phyloP scores from a whole-genome alignment of 2,329 filamentous ascomycete genomes.

The Apiospora arundinis region DNA sequence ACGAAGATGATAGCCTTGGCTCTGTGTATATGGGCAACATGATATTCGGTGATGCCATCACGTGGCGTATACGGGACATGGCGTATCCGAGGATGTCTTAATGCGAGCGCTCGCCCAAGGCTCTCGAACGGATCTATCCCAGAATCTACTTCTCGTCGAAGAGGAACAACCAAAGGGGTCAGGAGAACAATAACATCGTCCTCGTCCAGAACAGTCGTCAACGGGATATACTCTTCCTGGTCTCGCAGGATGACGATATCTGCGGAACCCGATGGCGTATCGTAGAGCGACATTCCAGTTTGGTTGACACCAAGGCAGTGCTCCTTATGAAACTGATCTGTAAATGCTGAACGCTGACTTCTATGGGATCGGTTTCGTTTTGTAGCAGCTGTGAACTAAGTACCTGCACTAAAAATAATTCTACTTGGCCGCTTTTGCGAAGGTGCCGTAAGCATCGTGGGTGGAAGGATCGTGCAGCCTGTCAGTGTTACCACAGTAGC shows the following conservation, averaged over 20 bases:
- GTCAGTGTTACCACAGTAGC: constrained; percentile 1
- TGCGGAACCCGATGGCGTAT: constrained; percentile 3
- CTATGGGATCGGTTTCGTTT: constrained; percentile 11
- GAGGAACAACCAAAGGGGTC: constrained; percentile 61
- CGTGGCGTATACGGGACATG: constrained; percentile 75
- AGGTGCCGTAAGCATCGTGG: constrained; percentile 4
- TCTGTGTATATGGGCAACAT: constrained; percentile 66
- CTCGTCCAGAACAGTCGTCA: constrained; percentile 52
- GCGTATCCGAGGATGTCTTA: constrained; percentile 65
- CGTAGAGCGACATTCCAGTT: constrained; percentile 18
- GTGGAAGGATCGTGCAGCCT: not conserved
- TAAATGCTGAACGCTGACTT: not conserved
- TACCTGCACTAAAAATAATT: constrained; percentile 9
- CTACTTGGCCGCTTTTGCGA: not conserved
- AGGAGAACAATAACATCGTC: constrained; percentile 66
- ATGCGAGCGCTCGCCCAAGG: constrained; percentile 68
- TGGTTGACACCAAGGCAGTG: constrained; percentile 6
- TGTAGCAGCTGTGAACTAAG: not conserved
- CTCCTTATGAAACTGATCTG: not conserved
- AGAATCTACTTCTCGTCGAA: constrained; percentile 47
- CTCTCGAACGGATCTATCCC: constrained; percentile 74
- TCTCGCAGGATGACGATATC: constrained; percentile 12
- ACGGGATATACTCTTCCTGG: constrained; percentile 47
- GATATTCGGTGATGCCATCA: constrained; percentile 67
- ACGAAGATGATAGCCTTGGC: constrained; percentile 68